A percentile compares a stretch with the other conserved stretches of the same genome.
These are phyloP conservation scores for Tolypocladium paradoxum DNA, from an alignment of 2,329 filamentous ascomycete species.

Conservation along the genomic window DNA sequence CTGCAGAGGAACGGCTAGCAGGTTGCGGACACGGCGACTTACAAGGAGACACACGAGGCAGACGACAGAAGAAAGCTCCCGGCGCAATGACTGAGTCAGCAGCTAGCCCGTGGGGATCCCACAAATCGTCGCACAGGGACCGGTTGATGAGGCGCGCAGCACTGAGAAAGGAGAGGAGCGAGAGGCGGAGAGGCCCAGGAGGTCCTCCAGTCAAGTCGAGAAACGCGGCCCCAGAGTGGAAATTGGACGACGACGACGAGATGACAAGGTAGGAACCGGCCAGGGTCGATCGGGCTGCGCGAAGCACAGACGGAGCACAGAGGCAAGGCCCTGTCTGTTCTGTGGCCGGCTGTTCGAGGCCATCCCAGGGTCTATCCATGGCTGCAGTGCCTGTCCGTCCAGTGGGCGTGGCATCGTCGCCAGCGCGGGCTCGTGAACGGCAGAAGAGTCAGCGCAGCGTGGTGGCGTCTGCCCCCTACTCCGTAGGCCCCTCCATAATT, in stretches of 20 bases:
- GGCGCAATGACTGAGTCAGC: not conserved
- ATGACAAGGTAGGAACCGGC: not conserved
- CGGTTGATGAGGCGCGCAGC: not conserved
- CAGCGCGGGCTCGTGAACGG: not conserved
- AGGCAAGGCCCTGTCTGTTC: not conserved
- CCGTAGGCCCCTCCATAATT: too few species aligned
- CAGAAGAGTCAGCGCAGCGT: too few species aligned
- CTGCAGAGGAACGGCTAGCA: not conserved
- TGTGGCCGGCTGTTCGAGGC: not conserved
- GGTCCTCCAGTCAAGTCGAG: not conserved
- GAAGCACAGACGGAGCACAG: not conserved
- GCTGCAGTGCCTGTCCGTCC: too few species aligned
- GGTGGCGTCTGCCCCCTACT: too few species aligned
- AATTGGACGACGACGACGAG: conserved; percentile 1
- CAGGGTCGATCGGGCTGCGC: not conserved
- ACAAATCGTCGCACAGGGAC: not conserved
- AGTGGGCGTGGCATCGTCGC: too few species aligned
- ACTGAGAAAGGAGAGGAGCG: not conserved
- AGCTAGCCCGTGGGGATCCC: not conserved
- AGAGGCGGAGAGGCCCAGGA: not conserved
- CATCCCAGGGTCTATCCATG: not conserved
- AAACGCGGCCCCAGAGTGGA: not conserved
- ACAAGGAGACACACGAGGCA: not conserved
- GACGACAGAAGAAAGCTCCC: not conserved
- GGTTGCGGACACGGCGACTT: not conserved